Evolutionary conservation across 768 basidiomycete species (phyloP).

Genomic region (Mycena polygramma): DNA sequence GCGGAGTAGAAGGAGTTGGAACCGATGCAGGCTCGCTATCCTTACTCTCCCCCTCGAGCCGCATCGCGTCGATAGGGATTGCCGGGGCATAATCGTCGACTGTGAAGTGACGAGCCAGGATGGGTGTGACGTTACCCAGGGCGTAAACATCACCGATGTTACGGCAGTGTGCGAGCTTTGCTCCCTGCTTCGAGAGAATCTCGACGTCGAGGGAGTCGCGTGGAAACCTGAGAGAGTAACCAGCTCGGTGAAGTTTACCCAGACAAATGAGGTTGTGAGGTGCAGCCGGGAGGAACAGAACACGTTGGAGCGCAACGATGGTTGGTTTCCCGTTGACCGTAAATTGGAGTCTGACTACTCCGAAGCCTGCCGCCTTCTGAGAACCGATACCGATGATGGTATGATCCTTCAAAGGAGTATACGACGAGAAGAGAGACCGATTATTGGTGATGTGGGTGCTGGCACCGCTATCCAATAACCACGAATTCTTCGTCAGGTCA

Average conservation of each 20-base stretch:
- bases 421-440: slow-evolving; percentile 17
- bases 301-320: slow-evolving; percentile 18
- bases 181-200: too few relatives aligned
- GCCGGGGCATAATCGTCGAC: background rate
- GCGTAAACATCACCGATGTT: too few relatives aligned
- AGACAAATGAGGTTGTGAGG: slow-evolving; percentile 27
- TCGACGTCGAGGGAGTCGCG: too few relatives aligned
- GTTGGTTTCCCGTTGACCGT: background rate
- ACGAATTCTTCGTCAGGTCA: slow-evolving; percentile 20
- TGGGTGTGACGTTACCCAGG: too few relatives aligned
- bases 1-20: background rate
- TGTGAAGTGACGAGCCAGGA: too few relatives aligned
- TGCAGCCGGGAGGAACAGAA: slow-evolving; percentile 15
- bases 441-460: slow-evolving; percentile 29
- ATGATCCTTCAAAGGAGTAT: slow-evolving; percentile 12
- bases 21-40: background rate
- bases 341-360: slow-evolving; percentile 7
- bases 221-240: background rate
- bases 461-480: slow-evolving; percentile 26
- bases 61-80: slow-evolving; percentile 4
- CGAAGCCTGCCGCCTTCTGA: slow-evolving; percentile 15
- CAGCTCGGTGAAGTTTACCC: slow-evolving; percentile 25
- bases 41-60: slow-evolving; percentile 26
- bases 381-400: slow-evolving; percentile 22
- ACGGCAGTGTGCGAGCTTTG: too few relatives aligned